Evolutionary conservation across 148 eudicot species (phyloP), one percentile per base, ranked within the genome.

Genomic region (Polygonum maritimum): DNA sequence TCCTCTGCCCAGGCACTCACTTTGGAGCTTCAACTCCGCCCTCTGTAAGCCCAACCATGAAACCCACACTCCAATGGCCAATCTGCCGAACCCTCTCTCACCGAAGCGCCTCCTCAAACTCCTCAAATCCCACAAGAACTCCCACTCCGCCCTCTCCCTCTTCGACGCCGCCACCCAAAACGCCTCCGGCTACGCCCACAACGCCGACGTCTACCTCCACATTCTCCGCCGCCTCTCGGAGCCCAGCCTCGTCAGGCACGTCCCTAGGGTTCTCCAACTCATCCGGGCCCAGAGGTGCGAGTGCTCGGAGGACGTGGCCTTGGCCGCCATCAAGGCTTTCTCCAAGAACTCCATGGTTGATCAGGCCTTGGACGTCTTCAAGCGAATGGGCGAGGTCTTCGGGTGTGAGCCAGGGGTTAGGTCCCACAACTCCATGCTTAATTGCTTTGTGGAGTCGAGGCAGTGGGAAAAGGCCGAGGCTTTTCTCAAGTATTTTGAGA

Each of bases 361-460:
- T 21, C 76, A 82, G 51, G 92, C 93, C 5, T 58, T 94, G 33
- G 74, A 82, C 44, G 75, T 83, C 52, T 92, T 94, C 75, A 82
- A 86, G 72, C 81, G 77, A 26, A 90, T 94, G 97, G 65, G 41
- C 3, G 81, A 88, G 3, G 82, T 88, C 33, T 90, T 92, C 18
- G 92, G 97, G 62, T 92, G 97, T 67, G 76, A 86, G 26, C 91
- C 93, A 0, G 91, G 97, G 7, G 75, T 90, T 0, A 82, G 88
- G 62, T 90, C 93, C 4, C 90, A 82, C 69, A 94, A 91, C 75
- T 84, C 90, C 11, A 54, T 94, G 81, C 76, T 92, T 6, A 90
- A 92, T 78, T 89, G 90, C 0, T 90, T 87, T 51, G 90, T 79
- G 49, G 83, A 80, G 13, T 74, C 83, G 22, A 81, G 82, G 71